Evolutionary conservation across 2,329 filamentous ascomycete species (phyloP), one percentile per base, ranked within the genome.

Genomic region (Fusarium hostae): DNA sequence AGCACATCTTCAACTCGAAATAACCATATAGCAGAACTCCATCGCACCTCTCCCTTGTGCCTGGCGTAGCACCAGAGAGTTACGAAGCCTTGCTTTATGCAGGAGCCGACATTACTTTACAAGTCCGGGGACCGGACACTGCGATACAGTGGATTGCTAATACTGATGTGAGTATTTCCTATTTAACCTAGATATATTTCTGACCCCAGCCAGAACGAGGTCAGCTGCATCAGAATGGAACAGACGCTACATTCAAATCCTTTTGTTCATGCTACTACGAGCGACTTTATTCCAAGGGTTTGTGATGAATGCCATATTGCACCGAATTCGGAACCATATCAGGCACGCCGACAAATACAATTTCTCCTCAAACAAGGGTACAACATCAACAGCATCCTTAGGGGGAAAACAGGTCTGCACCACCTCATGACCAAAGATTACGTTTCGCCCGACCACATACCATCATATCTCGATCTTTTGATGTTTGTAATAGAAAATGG

Each of bases 121-220:
- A 32, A 8, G 13, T 43, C 7, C 0, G 1, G 4, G 22, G 40
- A 16, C 9, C 9, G 1, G 2, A 1, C 3, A n/a, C 37, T 20
- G 37, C 20, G n/a, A 6, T 39, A 6, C 18, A 39, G 9, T 10
- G 3, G 18, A 18, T 20, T 39, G 1, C 18, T 10, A 11, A 6
- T 11, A 2, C 6, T 39, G 37, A 37, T 37, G 37, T 39, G 9
- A n/a, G 37, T 3, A 39, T 39, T 39, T 20, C 9, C 2, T 11
- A 3, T 20, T 2, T 9, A 20, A 15, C 9, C 9, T 37, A 5
- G 2, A 18, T 37, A 2, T 37, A 18, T 20, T 20, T 20, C 35
- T 37, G 3, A 39, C 18, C 18, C 6, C 15, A 9, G 20, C 16
- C 16, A 20, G 35, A 9, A 4, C 2, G 35, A 37, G 35, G 9